phyloP scores from a whole-genome alignment of 2,329 filamentous ascomycete species.

The Stromatinia cepivora region DNA sequence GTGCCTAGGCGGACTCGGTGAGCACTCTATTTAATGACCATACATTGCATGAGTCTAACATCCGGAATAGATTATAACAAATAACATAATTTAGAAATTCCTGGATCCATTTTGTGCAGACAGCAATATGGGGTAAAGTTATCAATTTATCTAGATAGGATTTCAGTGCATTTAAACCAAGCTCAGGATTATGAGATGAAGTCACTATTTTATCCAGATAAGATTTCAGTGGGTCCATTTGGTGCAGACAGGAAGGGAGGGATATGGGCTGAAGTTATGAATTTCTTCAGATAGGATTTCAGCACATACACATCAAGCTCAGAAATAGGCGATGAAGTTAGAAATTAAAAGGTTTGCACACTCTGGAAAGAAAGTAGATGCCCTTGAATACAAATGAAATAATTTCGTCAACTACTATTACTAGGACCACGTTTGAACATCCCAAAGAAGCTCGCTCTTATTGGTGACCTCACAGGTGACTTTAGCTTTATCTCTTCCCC shows the following conservation, averaged over 20 bases:
- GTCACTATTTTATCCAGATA: background rate
- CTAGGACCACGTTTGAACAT: conserved; percentile 37
- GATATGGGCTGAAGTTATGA: background rate
- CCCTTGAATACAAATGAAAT: conserved; percentile 13
- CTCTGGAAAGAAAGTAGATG: background rate
- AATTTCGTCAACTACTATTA: conserved; percentile 27
- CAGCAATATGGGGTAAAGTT: background rate
- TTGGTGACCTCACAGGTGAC: background rate
- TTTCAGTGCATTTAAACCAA: background rate
- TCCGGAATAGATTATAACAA: background rate
- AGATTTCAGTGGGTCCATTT: background rate
- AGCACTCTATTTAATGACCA: background rate
- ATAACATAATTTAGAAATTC: background rate
- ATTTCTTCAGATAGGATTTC: background rate
- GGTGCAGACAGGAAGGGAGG: background rate
- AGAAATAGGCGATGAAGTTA: background rate
- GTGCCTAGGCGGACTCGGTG: background rate
- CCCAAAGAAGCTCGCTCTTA: conserved; percentile 34
- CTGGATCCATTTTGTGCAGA: background rate
- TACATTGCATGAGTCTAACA: background rate
- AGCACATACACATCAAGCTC: background rate
- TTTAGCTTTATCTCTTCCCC: background rate
- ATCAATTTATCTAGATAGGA: background rate
- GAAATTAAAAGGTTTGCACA: background rate
- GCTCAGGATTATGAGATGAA: background rate